Base-by-base conservation (phyloP, 805 yeast genomes). In the Wickerhamomyces mucosus region DNA sequence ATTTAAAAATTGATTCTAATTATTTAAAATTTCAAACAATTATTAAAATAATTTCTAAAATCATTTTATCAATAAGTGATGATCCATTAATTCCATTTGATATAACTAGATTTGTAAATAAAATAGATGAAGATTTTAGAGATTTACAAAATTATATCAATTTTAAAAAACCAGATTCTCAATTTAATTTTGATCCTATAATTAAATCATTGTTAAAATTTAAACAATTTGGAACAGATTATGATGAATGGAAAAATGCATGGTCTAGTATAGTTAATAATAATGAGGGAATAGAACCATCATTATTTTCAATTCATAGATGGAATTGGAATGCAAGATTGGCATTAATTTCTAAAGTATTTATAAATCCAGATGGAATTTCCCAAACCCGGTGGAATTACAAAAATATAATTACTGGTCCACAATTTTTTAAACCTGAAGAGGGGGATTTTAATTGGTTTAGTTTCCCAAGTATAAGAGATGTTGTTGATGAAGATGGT, bases 251-350 rank as follows among this genome's bases (percentile, higher is more conserved):
- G 76, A 50, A 55, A 4, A 55, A 57, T 15, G 72, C 77, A 7
- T 88, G 96, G 96, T 51, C 55, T 15, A 68, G 69, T 20, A 56
- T 72, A 15, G 69, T 70, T 4, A 52, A 55, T 11, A 63, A 65
- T 20, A 69, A 65, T 29, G 60, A 67, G 5, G 88, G 80, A 3
- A 46, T 74, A 4, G 94, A 88, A 50, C 86, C 94, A 2, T 72
- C 85, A 2, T 50, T 79, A 34, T 58, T 83, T 24, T 68, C 88
- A 0, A 74, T 77, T 28, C 75, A 72, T 40, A 64, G 97, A 45
- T 72, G 83, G 78, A 73, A 72, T 35, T 81, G 92, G 83, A 88
- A 88, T 53, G 66, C 73, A n/a, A 72, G 73, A 38, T 55, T 84
- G 45, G 53, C 71, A 4, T 51, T 57, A 12, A 61, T 82, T 35